These are phyloP conservation scores for Fallopia convolvulus DNA, from an alignment of 148 eudicot species.

Conservation along the genomic window DNA sequence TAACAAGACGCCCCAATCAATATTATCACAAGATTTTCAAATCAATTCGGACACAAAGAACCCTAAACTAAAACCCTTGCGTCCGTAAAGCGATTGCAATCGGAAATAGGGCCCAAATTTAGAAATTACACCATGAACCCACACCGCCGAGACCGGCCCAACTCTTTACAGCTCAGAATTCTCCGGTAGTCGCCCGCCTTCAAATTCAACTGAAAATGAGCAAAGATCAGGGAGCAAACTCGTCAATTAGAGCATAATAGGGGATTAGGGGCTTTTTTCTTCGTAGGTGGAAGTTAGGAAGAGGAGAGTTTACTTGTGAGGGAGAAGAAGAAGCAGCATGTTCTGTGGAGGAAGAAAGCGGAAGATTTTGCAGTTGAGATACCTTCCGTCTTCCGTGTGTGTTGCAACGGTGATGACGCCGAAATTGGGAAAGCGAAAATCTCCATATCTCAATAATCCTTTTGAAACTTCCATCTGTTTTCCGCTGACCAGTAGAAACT, in stretches of 20 bases:
- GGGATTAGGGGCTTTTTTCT: background rate
- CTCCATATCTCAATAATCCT: background rate
- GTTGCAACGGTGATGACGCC: background rate
- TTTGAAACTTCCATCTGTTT: conserved; percentile 9
- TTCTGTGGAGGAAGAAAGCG: background rate
- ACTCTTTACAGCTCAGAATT: background rate
- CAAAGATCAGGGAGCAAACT: background rate
- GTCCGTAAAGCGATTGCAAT: background rate
- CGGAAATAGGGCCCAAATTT: background rate
- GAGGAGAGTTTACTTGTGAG: background rate
- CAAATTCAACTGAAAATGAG: background rate
- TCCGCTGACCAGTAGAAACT: background rate
- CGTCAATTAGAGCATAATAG: background rate
- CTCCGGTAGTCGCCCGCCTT: background rate
- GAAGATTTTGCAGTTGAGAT: conserved; percentile 11
- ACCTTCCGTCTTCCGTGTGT: conserved; percentile 14
- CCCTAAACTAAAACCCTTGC: background rate
- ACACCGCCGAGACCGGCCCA: background rate
- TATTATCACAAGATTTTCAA: background rate
- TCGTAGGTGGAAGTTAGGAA: background rate
- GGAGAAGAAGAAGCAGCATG: background rate
- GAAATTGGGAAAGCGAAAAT: conserved; percentile 1
- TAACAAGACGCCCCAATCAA: background rate
- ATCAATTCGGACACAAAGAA: background rate
- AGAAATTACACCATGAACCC: background rate